A percentile compares a stretch with the other conserved stretches of the same genome.
Evolutionary conservation across 2,329 filamentous ascomycete genomes (phyloP).

Genomic region (Magnaporthales sp.): DNA sequence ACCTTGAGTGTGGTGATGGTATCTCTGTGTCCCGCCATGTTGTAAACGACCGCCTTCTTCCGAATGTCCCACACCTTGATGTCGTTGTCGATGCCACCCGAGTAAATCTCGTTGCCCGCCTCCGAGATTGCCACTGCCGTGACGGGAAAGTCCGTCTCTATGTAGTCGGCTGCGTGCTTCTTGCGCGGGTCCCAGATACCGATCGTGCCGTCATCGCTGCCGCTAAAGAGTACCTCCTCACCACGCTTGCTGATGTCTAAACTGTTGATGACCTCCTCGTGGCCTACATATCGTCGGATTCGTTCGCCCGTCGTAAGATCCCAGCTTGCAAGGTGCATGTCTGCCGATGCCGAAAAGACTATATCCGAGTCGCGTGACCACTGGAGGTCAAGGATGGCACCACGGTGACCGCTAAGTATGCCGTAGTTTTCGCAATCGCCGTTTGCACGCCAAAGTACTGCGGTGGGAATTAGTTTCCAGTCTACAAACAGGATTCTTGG

Average conservation of each 20-base stretch:
- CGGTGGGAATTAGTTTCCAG: not conserved
- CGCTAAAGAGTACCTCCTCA: constrained; percentile 83
- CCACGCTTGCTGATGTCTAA: constrained; percentile 83
- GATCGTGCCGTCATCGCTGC: constrained; percentile 87
- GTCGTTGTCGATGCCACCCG: constrained; percentile 92
- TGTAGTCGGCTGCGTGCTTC: constrained; percentile 79
- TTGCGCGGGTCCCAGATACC: constrained; percentile 93
- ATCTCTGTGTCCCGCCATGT: constrained; percentile 81
- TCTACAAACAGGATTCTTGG: not conserved
- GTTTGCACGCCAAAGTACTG: constrained; percentile 89
- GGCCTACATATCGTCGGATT: constrained; percentile 85
- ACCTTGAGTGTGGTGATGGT: constrained; percentile 84
- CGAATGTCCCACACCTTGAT: constrained; percentile 96
- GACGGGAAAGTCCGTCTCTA: constrained; percentile 86
- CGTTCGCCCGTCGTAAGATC: constrained; percentile 85
- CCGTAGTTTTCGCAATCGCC: constrained; percentile 95
- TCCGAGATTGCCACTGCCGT: constrained; percentile 88
- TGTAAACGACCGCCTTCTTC: constrained; percentile 82
- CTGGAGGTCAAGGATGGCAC: constrained; percentile 83
- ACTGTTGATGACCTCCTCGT: constrained; percentile 92
- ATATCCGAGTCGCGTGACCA: constrained; percentile 94
- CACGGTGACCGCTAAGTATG: constrained; percentile 77
- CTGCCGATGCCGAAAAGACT: constrained; percentile 86
- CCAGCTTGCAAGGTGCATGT: constrained; percentile 91
- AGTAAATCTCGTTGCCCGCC: constrained; percentile 91